Evolutionary conservation across 129 eudicot species (phyloP).

Genomic region (Centaurea solstitialis): DNA sequence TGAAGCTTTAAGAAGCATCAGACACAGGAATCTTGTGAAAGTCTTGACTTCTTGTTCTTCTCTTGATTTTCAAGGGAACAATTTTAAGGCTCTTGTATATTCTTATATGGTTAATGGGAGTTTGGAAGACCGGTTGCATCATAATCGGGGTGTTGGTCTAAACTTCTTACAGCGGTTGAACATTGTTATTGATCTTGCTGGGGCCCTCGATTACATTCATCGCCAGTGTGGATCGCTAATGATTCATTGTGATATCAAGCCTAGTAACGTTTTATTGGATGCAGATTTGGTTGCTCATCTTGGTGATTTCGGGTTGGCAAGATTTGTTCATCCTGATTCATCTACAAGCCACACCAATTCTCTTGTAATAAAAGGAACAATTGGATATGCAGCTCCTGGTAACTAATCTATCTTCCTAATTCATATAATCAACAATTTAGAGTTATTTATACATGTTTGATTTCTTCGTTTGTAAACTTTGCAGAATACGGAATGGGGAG

Average conservation of each 20-base stretch:
- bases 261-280: too few species aligned
- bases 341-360: too few species aligned
- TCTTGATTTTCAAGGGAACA: conserved; percentile 27
- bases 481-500: conserved; percentile 29
- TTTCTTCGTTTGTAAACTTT: not conserved
- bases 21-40: conserved; percentile 28
- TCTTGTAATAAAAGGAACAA: too few species aligned
- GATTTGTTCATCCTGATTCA: too few species aligned
- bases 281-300: too few species aligned
- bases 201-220: too few species aligned
- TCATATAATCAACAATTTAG: not conserved
- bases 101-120: conserved; percentile 24
- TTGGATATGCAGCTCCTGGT: too few species aligned
- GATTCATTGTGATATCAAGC: too few species aligned
- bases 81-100: conserved; percentile 29
- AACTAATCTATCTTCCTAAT: not conserved
- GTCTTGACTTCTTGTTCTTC: conserved; percentile 23
- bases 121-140: conserved; percentile 20
- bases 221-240: too few species aligned
- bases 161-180: conserved; percentile 18
- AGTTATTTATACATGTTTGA: not conserved
- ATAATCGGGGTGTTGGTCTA: not conserved
- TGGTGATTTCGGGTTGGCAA: too few species aligned
- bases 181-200: conserved; percentile 24
- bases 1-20: conserved; percentile 12